Conservation (phyloP, 345 rosid species). For the Acer campestre region DNA sequence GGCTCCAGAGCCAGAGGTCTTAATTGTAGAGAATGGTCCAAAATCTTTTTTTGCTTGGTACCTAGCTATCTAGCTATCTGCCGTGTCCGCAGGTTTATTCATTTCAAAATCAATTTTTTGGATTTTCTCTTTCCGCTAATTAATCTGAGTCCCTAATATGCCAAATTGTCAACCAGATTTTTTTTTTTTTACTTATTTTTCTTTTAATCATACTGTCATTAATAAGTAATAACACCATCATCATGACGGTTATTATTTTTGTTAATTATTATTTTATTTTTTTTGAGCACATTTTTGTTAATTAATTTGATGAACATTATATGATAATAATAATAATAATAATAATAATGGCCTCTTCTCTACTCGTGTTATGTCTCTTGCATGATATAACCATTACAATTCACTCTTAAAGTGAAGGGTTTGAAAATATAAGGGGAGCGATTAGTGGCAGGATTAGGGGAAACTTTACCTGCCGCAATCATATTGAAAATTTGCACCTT, state of each 20-base stretch:
- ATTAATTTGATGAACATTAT: background rate
- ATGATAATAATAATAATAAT: background rate
- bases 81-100: slow-evolving; percentile 3
- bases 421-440: slow-evolving; percentile 21
- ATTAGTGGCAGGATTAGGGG: slow-evolving; percentile 43
- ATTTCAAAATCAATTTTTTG: background rate
- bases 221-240: background rate
- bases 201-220: background rate
- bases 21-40: background rate
- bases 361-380: slow-evolving; percentile 20
- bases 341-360: background rate
- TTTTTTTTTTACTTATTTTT: background rate
- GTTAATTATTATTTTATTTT: too few relatives aligned
- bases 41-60: background rate
- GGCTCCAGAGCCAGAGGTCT: background rate
- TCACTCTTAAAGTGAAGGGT: background rate
- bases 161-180: background rate
- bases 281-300: background rate
- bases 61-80: background rate
- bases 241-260: slow-evolving; percentile 6
- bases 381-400: background rate
- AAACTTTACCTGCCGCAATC: slow-evolving; percentile 43
- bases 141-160: background rate
- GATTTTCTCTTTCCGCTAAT: background rate
- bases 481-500: slow-evolving; percentile 26